phyloP scores from a whole-genome alignment of 257 asterid species.

The Solanum raphanifolium region DNA sequence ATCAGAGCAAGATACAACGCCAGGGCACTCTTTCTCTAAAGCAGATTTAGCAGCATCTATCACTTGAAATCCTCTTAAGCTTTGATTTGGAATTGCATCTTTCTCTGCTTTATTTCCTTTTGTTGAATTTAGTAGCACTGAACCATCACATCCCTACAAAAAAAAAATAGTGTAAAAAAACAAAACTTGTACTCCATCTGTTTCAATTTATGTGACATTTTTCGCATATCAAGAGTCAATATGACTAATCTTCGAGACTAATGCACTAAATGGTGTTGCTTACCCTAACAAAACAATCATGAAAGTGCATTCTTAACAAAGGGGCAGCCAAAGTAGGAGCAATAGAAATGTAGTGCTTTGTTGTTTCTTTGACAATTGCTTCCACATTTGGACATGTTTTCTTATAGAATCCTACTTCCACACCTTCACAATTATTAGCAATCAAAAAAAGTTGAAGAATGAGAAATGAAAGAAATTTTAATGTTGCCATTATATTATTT shows the following conservation, averaged over 20 bases:
- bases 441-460: constrained; percentile 6
- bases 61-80: constrained; percentile 47
- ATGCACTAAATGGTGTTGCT: too few relatives aligned
- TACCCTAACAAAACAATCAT: not conserved
- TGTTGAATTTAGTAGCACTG: constrained; percentile 43
- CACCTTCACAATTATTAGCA: constrained; percentile 8
- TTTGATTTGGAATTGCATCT: constrained; percentile 43
- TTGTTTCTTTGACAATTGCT: constrained; percentile 7
- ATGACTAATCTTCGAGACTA: too few relatives aligned
- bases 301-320: not conserved
- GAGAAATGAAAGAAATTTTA: constrained; percentile 11
- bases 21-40: constrained; percentile 39
- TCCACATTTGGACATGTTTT: constrained; percentile 21
- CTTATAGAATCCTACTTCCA: constrained; percentile 19
- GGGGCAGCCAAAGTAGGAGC: constrained; percentile 5
- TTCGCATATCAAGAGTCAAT: too few relatives aligned
- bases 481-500: constrained; percentile 10
- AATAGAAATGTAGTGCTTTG: constrained; percentile 3
- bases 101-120: constrained; percentile 38
- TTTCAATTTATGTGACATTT: too few relatives aligned
- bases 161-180: too few relatives aligned
- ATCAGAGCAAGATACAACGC: constrained; percentile 67
- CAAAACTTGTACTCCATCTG: too few relatives aligned
- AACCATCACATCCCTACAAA: constrained; percentile 59
- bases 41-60: constrained; percentile 55